phyloP scores from a whole-genome alignment of 2,329 filamentous ascomycete genomes.

The Pseudogymnoascus sp. region DNA sequence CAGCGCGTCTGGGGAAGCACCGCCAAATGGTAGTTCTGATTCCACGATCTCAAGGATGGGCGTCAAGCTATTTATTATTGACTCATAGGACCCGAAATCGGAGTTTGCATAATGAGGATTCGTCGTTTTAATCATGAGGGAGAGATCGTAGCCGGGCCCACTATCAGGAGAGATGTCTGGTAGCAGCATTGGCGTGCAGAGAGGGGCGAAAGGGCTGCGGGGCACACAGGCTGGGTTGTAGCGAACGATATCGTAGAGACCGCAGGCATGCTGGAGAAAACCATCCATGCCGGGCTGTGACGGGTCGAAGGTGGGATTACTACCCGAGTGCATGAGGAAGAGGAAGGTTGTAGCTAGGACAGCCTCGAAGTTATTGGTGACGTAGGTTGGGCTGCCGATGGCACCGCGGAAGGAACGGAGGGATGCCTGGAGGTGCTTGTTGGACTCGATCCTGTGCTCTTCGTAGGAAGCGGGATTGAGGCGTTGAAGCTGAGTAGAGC shows the following conservation, averaged over 20 bases:
- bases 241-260: slow-evolving; percentile 17
- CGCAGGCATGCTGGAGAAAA: slow-evolving; percentile 19
- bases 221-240: slow-evolving; percentile 4
- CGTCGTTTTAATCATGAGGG: slow-evolving; percentile 1
- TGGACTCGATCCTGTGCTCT: slow-evolving; percentile 15
- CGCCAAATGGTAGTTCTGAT: neutral
- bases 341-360: slow-evolving; percentile 20
- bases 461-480: neutral
- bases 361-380: slow-evolving; percentile 17
- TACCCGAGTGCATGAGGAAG: slow-evolving; percentile 16
- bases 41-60: neutral
- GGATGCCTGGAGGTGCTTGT: slow-evolving; percentile 18
- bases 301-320: neutral
- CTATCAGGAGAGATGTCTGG: slow-evolving; percentile 12
- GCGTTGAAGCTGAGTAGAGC: slow-evolving; percentile 13
- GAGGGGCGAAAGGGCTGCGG: slow-evolving; percentile 13
- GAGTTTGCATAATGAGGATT: neutral
- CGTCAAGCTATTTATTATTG: neutral
- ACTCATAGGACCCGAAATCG: neutral
- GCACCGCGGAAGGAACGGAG: slow-evolving; percentile 17
- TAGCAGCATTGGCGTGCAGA: slow-evolving; percentile 16
- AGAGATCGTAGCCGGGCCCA: slow-evolving; percentile 16
- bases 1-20: slow-evolving; percentile 16
- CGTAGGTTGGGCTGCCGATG: slow-evolving; percentile 11
- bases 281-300: slow-evolving; percentile 15